phyloP scores from a whole-genome alignment of 164 flowering plant genomes.

The Liquidambar formosana region DNA sequence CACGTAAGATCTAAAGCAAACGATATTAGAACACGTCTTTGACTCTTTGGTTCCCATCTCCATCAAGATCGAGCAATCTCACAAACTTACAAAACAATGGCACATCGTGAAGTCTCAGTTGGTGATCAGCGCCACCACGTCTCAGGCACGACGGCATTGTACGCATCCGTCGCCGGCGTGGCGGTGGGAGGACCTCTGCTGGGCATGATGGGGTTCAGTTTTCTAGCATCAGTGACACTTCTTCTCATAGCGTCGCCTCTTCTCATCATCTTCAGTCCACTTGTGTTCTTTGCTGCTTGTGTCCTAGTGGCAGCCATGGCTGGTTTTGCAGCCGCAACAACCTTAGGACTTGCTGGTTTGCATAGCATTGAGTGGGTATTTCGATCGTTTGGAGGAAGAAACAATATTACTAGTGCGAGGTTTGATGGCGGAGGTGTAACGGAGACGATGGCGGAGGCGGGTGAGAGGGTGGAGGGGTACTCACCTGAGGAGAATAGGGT shows the following conservation, averaged over 20 bases:
- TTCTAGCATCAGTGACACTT: conserved; percentile 21
- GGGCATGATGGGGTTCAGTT: conserved; percentile 24
- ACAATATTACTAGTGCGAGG: background rate
- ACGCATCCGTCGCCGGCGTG: conserved; percentile 20
- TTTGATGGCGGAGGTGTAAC: background rate
- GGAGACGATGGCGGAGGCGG: conserved; percentile 12
- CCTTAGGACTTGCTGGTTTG: conserved; percentile 23
- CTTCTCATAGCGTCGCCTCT: conserved; percentile 30
- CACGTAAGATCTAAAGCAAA: no score
- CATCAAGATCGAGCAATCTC: no score
- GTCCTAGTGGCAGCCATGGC: conserved; percentile 15
- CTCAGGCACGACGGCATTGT: conserved; percentile 7
- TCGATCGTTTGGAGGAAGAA: background rate
- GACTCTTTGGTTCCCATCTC: no score
- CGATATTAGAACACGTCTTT: no score
- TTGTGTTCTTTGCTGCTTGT: conserved; percentile 16
- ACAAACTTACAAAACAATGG: no score
- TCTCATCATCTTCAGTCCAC: conserved; percentile 32
- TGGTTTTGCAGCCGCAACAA: conserved; percentile 23
- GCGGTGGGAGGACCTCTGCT: conserved; percentile 27
- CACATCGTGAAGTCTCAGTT: background rate
- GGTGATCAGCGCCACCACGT: background rate
- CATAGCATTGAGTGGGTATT: conserved; percentile 22
- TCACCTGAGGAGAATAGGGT: no score
- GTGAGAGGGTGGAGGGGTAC: background rate